phyloP scores from a whole-genome alignment of 345 rosid genomes.

The Adansonia digitata region DNA sequence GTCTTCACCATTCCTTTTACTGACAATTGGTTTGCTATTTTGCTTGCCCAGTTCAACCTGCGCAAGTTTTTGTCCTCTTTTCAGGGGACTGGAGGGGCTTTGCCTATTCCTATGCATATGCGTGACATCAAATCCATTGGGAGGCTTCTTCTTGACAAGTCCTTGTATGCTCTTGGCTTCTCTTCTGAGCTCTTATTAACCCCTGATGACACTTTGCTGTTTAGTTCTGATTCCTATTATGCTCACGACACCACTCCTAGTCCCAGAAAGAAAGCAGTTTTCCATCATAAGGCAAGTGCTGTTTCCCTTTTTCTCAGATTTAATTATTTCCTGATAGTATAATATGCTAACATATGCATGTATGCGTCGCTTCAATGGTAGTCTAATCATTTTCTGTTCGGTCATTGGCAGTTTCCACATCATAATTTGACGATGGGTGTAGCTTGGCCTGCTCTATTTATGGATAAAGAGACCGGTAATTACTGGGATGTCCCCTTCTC shows the following conservation, averaged over 20 bases:
- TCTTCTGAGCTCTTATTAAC: conserved; percentile 66
- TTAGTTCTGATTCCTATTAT: conserved; percentile 52
- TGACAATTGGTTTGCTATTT: conserved; percentile 49
- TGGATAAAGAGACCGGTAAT: conserved; percentile 45
- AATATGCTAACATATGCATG: background rate
- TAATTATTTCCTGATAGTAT: background rate
- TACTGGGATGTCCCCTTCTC: conserved; percentile 89
- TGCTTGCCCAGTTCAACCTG: conserved; percentile 76
- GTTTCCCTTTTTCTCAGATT: background rate
- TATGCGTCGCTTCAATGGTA: background rate
- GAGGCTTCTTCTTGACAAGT: conserved; percentile 48
- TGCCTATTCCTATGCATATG: background rate
- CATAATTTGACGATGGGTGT: conserved; percentile 69
- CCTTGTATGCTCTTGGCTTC: conserved; percentile 70
- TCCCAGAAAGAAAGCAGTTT: conserved; percentile 67
- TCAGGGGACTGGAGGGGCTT: conserved; percentile 15
- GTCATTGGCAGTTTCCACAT: conserved; percentile 54
- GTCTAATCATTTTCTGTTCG: background rate
- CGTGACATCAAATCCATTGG: conserved; percentile 29
- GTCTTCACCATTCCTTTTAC: conserved; percentile 53
- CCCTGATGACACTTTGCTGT: conserved; percentile 58
- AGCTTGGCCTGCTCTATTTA: conserved; percentile 68
- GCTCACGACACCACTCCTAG: conserved; percentile 18
- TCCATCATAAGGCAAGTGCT: conserved; percentile 53
- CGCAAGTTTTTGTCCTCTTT: conserved; percentile 58